Percentiles rank a stretch among this genome's conserved stretches.
Evolutionary conservation across 768 basidiomycete genomes (phyloP).

Genomic region (Auricularia auricula-judae): DNA sequence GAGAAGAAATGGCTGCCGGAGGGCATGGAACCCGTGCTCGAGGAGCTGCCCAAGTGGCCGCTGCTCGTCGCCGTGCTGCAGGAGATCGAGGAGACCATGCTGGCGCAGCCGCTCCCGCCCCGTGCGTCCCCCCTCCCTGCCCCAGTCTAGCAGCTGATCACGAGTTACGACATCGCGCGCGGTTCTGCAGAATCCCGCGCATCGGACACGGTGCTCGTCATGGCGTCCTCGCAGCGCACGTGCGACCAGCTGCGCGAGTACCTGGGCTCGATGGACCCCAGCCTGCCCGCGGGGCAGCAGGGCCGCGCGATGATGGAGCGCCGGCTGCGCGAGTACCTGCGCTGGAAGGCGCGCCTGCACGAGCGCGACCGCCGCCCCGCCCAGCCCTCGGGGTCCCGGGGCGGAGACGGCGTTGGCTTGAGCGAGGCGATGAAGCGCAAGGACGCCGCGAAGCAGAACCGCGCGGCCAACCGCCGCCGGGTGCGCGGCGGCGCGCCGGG

Average conservation of each 20-base stretch:
- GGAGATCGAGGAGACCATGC: constrained; percentile 82
- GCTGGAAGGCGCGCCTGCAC: constrained; percentile 59
- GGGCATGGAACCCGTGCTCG: constrained; percentile 75
- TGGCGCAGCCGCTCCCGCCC: constrained; percentile 9
- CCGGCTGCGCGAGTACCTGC: constrained; percentile 61
- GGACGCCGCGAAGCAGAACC: constrained; percentile 50
- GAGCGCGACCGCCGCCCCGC: neutral
- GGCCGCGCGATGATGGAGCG: constrained; percentile 73
- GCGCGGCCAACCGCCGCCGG: constrained; percentile 54
- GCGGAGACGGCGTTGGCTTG: constrained; percentile 22
- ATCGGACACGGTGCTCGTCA: constrained; percentile 71
- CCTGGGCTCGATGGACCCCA: constrained; percentile 51
- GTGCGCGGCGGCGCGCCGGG: constrained; percentile 59
- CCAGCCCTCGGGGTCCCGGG: neutral
- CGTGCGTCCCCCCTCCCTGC: constrained; percentile 9
- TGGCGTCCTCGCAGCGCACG: constrained; percentile 74
- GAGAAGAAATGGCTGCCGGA: constrained; percentile 58
- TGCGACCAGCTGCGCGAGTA: constrained; percentile 71
- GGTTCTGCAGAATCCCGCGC: constrained; percentile 30
- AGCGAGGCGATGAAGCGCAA: constrained; percentile 74
- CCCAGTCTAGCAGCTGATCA: too few relatives aligned
- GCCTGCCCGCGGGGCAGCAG: constrained; percentile 45
- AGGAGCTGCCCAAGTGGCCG: constrained; percentile 93
- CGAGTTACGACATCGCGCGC: too few relatives aligned
- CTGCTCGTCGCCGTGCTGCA: constrained; percentile 73